These are phyloP conservation scores for Apiotrichum porosum DNA, from an alignment of 1,284 basidiomycete genomes.

Conservation along the genomic window DNA sequence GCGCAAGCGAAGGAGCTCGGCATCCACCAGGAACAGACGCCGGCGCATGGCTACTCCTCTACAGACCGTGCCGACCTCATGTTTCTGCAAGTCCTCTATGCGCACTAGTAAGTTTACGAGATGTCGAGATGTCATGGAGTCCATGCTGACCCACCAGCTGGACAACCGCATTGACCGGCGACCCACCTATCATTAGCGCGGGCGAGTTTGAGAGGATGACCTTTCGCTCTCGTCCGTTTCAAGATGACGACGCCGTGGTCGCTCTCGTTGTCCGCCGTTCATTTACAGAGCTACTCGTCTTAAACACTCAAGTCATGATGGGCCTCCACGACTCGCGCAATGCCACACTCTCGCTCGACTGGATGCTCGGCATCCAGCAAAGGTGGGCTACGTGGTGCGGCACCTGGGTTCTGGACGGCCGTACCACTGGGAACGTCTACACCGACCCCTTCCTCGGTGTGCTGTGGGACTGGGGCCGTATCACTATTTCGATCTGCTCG, in stretches of 20 bases:
- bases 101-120: slow-evolving; percentile 11
- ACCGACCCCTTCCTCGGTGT: slow-evolving; percentile 12
- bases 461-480: slow-evolving; percentile 20
- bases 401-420: slow-evolving; percentile 10
- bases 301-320: slow-evolving; percentile 19
- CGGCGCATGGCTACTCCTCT: slow-evolving; percentile 6
- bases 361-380: slow-evolving; percentile 14
- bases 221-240: slow-evolving; percentile 9
- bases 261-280: slow-evolving; percentile 12
- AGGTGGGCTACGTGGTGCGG: slow-evolving; percentile 13
- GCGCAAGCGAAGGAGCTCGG: slow-evolving; percentile 17
- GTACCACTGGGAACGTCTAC: slow-evolving; percentile 9
- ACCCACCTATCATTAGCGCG: slow-evolving; percentile 11
- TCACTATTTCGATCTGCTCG: slow-evolving; percentile 9
- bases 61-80: slow-evolving; percentile 18
- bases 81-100: slow-evolving; percentile 14
- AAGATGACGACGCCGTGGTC: slow-evolving; percentile 2
- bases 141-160: slow-evolving; percentile 6
- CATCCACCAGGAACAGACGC: slow-evolving; percentile 11
- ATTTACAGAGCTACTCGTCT: slow-evolving; percentile 13
- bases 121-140: not conserved
- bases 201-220: slow-evolving; percentile 17
- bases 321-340: slow-evolving; percentile 13
- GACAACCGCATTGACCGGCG: slow-evolving; percentile 5
- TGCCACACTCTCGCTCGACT: slow-evolving; percentile 10